Percentiles rank a stretch among this genome's conserved stretches.
Conservation (phyloP, 129 eudicot species). For the Kitagawia praeruptora region DNA sequence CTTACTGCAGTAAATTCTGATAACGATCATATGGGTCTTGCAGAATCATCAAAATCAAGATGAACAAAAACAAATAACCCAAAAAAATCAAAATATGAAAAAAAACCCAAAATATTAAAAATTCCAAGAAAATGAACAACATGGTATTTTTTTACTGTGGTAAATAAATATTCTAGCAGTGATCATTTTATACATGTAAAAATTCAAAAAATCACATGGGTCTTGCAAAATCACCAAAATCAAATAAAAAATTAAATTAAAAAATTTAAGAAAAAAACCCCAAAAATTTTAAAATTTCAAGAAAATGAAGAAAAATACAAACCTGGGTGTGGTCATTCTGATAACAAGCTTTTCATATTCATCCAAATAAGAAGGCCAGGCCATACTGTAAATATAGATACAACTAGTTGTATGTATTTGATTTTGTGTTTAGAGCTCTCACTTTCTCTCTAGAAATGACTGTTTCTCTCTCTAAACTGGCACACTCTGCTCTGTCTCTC, state of each 20-base stretch:
- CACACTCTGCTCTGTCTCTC: constrained; percentile 1
- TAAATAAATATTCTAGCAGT: no score
- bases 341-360: constrained; percentile 78
- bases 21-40: not conserved
- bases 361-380: constrained; percentile 56
- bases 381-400: constrained; percentile 26
- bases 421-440: not conserved
- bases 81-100: not conserved
- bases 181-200: no score
- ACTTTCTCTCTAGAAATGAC: not conserved
- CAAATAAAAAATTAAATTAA: not conserved
- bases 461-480: constrained; percentile 23
- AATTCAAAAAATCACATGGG: not conserved
- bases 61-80: not conserved
- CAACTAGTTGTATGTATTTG: not conserved
- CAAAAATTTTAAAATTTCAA: not conserved
- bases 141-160: constrained; percentile 21
- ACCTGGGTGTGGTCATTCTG: constrained; percentile 84
- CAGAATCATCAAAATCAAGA: not conserved
- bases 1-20: not conserved
- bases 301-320: not conserved
- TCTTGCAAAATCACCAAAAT: not conserved
- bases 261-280: not conserved
- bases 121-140: constrained; percentile 16
- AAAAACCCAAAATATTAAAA: not conserved